A percentile compares a stretch with the other conserved stretches of the same genome.
Evolutionary conservation across 768 basidiomycete genomes (phyloP).

Genomic region (Leccinellum luteum): DNA sequence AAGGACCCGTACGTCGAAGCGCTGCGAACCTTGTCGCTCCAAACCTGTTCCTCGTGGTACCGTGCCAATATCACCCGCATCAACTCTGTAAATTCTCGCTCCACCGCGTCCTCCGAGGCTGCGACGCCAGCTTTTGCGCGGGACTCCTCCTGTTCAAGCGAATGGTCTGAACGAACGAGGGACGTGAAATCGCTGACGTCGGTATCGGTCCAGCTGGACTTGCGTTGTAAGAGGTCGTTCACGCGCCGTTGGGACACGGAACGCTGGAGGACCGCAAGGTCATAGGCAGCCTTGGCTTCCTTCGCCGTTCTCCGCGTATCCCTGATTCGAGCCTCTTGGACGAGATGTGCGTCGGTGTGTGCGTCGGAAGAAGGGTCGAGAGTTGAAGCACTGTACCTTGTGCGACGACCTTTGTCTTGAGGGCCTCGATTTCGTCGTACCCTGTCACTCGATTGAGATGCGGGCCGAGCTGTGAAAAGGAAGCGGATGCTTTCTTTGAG

Average conservation of each 20-base stretch:
- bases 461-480: constrained; percentile 70
- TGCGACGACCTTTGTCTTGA: constrained; percentile 73
- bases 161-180: constrained; percentile 88
- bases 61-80: constrained; percentile 86
- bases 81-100: constrained; percentile 82
- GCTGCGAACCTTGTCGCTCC: constrained; percentile 98
- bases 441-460: constrained; percentile 88
- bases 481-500: constrained; percentile 52
- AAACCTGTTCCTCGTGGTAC: constrained; percentile 98
- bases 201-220: constrained; percentile 85
- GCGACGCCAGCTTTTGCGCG: constrained; percentile 65
- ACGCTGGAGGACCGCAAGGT: constrained; percentile 74
- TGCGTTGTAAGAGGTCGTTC: constrained; percentile 92
- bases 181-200: constrained; percentile 88
- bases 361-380: background rate
- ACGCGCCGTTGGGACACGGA: constrained; percentile 91
- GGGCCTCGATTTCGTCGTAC: constrained; percentile 82
- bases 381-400: constrained; percentile 58
- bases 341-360: constrained; percentile 11
- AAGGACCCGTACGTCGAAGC: constrained; percentile 92
- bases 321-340: constrained; percentile 70
- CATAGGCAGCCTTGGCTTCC: constrained; percentile 72
- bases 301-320: constrained; percentile 64
- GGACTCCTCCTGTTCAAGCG: constrained; percentile 76
- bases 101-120: constrained; percentile 75